phyloP scores from a whole-genome alignment of 75 land plant genomes.

The Pinus tabuliformis region DNA sequence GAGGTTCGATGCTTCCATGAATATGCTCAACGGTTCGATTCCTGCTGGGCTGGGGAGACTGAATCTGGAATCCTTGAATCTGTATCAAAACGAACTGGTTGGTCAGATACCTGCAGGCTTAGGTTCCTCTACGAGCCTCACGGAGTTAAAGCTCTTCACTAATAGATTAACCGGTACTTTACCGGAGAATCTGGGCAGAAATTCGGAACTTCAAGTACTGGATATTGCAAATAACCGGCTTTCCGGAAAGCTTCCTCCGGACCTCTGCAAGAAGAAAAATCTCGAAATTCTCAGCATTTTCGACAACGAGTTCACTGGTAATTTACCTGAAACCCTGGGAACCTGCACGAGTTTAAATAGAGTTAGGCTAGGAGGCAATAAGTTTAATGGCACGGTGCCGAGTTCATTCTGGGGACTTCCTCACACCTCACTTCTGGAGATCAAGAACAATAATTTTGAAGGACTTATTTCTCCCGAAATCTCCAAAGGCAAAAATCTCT shows the following conservation, averaged over 20 bases:
- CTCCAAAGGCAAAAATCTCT: constrained; percentile 30
- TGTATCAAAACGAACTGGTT: constrained; percentile 47
- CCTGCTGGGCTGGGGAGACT: constrained; percentile 45
- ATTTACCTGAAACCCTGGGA: constrained; percentile 43
- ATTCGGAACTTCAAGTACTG: constrained; percentile 35
- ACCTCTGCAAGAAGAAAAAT: constrained; percentile 42
- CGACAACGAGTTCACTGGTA: constrained; percentile 57
- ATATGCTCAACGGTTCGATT: constrained; percentile 51
- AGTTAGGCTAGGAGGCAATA: constrained; percentile 45
- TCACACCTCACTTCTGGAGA: constrained; percentile 48
- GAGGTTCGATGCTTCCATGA: constrained; percentile 62
- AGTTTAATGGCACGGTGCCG: constrained; percentile 52
- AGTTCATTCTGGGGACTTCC: constrained; percentile 58
- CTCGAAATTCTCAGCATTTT: constrained; percentile 56
- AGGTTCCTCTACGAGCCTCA: constrained; percentile 31
- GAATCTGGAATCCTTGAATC: constrained; percentile 61
- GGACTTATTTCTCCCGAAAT: constrained; percentile 54
- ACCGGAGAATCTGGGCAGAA: constrained; percentile 45
- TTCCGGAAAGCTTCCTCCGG: constrained; percentile 56
- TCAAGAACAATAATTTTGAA: constrained; percentile 40
- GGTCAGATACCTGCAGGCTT: constrained; percentile 50
- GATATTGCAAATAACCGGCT: constrained; percentile 62
- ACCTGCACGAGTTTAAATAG: constrained; percentile 48
- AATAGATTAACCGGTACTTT: constrained; percentile 47
- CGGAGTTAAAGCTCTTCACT: constrained; percentile 45